phyloP scores from a whole-genome alignment of 1,284 basidiomycete genomes.

The Puccinia hordei region DNA sequence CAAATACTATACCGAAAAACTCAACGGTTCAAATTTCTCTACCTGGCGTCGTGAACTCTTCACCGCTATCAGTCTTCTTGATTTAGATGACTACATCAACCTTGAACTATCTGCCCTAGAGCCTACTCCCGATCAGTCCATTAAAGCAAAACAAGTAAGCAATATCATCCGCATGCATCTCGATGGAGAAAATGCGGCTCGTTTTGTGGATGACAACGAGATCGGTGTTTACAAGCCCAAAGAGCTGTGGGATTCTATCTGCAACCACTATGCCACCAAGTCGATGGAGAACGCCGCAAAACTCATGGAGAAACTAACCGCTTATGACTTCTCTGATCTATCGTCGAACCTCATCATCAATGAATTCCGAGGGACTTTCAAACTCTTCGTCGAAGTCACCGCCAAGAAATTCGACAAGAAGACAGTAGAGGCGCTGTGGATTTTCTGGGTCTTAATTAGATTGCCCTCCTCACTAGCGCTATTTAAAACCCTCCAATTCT shows the following conservation, averaged over 20 bases:
- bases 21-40: background rate
- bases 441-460: background rate
- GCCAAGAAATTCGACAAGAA: background rate
- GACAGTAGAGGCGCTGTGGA: background rate
- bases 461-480: background rate
- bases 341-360: background rate
- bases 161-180: constrained; percentile 1
- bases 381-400: constrained; percentile 1
- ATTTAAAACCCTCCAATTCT: background rate
- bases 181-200: background rate
- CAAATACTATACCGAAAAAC: constrained; percentile 5
- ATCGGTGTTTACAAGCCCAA: background rate
- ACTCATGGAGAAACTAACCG: background rate
- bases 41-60: background rate
- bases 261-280: background rate
- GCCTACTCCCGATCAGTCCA: background rate
- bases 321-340: background rate
- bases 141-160: background rate
- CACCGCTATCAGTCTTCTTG: background rate
- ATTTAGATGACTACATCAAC: background rate
- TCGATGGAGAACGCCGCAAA: background rate
- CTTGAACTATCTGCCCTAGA: background rate
- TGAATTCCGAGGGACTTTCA: background rate
- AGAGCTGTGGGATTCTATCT: background rate
- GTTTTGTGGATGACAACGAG: background rate